Percentiles rank a stretch among this genome's conserved stretches.
Evolutionary conservation across 2,329 filamentous ascomycete species (phyloP).

Genomic region (Fonsecaea monophora): DNA sequence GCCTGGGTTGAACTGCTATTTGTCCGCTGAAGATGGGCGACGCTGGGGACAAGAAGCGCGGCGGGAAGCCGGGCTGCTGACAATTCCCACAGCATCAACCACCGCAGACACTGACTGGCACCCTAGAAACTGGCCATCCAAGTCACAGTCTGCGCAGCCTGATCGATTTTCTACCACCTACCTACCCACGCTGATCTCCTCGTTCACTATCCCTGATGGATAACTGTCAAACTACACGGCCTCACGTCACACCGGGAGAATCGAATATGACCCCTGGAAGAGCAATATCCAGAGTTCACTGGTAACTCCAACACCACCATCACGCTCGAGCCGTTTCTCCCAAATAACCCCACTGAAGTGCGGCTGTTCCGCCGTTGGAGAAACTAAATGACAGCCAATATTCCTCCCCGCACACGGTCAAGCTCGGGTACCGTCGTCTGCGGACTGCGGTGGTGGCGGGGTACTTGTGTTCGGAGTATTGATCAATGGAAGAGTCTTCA

Average conservation of each 20-base stretch:
- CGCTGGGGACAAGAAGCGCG: neutral
- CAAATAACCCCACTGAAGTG: neutral
- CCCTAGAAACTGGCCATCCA: neutral
- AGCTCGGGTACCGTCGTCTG: slow-evolving; percentile 3
- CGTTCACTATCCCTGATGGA: neutral
- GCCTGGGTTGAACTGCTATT: neutral
- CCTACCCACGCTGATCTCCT: neutral
- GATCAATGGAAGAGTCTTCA: slow-evolving; percentile 1
- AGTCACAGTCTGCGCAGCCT: neutral
- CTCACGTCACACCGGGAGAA: neutral
- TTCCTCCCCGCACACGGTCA: slow-evolving; percentile 13
- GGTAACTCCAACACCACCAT: neutral
- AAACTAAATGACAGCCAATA: slow-evolving; percentile 2
- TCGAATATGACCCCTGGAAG: neutral
- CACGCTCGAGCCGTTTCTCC: neutral
- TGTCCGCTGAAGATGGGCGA: neutral
- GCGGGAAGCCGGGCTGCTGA: slow-evolving; percentile 1
- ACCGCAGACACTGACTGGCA: neutral
- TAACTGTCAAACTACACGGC: neutral
- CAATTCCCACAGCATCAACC: neutral
- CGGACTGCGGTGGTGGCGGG: neutral
- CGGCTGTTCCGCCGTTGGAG: slow-evolving; percentile 11
- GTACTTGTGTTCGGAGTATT: slow-evolving; percentile 4
- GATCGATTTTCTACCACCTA: neutral
- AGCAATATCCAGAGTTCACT: neutral